Base-by-base conservation (phyloP, 495 filamentous ascomycete species). In the Penicillium taxi region DNA sequence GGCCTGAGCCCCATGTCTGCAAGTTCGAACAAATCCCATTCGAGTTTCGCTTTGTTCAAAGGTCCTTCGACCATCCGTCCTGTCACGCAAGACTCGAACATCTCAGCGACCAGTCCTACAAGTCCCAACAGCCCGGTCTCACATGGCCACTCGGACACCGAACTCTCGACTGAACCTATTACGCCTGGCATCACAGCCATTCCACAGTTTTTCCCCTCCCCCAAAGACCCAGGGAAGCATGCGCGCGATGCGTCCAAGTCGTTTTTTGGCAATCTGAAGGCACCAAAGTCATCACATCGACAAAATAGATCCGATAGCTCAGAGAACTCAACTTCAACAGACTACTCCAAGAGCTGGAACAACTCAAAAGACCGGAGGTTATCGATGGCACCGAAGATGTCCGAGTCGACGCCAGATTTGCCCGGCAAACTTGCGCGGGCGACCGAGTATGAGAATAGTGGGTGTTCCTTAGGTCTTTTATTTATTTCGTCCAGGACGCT, bases 201-300 rank as follows among this genome's bases (percentile, higher is more conserved):
- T 33, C 72, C 73, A 22, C 64, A 68, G 47, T 61, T 70, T 39
- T 72, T 73, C 23, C 61, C 72, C 6, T 74, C 69, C 6, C 66
- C 70, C 3, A 69, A 58, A 35, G 57, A 63, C 8, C 58, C 61
- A 12, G 52, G 64, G 2, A 74, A 67, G 44, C 73, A 73, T 38
- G 48, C 55, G n/a, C 64, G 72, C 37, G 74, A 77, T 37, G 53
- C 63, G 4, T 76, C 74, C 6, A 70, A 61, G 36, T 72, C 71
- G 2, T 74, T 78, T 28, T 80, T 80, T 40, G 61, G 72, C 15
- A 77, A 66, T 33, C 55, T 75, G 37, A 73, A 72, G 39, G 70
- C 72, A 15, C 66, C 73, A 0, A 77, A 72, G 34, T 69, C 71
- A 7, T 77, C 74, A 0, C 67, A 69, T 19, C 56, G 50, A 25